Conservation (phyloP, 352 stramenopile species). For the Thalassiosira oceanica region DNA sequence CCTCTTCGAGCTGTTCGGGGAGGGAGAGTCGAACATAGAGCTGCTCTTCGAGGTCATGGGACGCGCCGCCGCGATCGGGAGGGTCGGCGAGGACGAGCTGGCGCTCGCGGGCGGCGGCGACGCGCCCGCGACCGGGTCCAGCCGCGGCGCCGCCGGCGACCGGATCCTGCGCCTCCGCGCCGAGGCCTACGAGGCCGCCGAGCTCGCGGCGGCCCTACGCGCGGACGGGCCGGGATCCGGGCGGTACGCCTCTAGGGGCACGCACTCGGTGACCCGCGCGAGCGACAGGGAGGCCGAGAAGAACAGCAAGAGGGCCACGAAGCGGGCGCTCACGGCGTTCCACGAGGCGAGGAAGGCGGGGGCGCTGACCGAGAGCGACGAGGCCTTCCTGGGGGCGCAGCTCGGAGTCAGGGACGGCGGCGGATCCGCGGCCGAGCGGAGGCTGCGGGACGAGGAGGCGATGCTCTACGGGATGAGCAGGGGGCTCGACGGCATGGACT, state of each 20-base stretch:
- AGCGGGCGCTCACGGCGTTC: constrained; percentile 56
- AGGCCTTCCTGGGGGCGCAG: constrained; percentile 16
- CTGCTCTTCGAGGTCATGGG: constrained; percentile 66
- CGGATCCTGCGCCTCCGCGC: constrained; percentile 48
- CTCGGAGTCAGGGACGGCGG: constrained; percentile 17
- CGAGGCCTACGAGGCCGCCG: constrained; percentile 61
- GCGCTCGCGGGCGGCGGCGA: constrained; percentile 9
- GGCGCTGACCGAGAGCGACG: constrained; percentile 48
- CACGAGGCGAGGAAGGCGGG: constrained; percentile 62
- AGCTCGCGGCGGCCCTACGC: constrained; percentile 54
- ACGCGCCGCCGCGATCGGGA: constrained; percentile 29
- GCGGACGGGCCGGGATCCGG: constrained; percentile 23
- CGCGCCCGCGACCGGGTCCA: not conserved
- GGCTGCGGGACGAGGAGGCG: constrained; percentile 28
- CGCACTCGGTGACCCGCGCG: constrained; percentile 59
- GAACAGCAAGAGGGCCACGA: constrained; percentile 60
- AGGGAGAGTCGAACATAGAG: constrained; percentile 67
- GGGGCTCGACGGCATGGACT: constrained; percentile 45
- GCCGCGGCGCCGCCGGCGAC: constrained; percentile 4
- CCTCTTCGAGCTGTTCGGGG: constrained; percentile 74
- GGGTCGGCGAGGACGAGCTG: constrained; percentile 34
- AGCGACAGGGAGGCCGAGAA: constrained; percentile 69
- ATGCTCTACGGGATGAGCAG: constrained; percentile 11
- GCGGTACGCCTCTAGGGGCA: constrained; percentile 22
- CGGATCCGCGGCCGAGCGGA: constrained; percentile 34